A percentile compares a stretch with the other conserved stretches of the same genome.
phyloP scores from a whole-genome alignment of 129 eudicot species.

The Escallonia herrerae region DNA sequence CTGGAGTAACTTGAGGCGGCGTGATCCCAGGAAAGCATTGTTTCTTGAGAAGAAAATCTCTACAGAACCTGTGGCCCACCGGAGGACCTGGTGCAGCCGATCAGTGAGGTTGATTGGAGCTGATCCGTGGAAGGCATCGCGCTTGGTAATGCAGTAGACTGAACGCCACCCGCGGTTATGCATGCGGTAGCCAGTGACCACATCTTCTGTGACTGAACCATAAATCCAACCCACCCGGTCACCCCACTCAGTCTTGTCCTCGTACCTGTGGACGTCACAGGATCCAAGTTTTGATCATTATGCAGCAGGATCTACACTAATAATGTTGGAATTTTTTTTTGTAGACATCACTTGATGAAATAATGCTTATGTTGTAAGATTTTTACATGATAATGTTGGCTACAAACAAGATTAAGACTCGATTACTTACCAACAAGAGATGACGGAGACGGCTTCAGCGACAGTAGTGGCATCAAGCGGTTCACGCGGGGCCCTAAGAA shows the following conservation, averaged over 20 bases:
- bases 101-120: constrained; percentile 63
- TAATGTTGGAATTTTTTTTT: too few relatives aligned
- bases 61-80: constrained; percentile 65
- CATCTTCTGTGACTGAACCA: constrained; percentile 66
- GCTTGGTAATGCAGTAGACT: constrained; percentile 45
- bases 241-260: constrained; percentile 70
- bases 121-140: constrained; percentile 56
- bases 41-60: constrained; percentile 59
- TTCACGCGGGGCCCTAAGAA: constrained; percentile 47
- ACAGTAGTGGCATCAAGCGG: constrained; percentile 82
- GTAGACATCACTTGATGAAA: too few relatives aligned
- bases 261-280: constrained; percentile 25
- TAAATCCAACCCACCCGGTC: constrained; percentile 68
- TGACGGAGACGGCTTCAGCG: constrained; percentile 86
- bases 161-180: constrained; percentile 73
- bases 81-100: constrained; percentile 54
- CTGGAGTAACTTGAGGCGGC: constrained; percentile 14
- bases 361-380: too few relatives aligned
- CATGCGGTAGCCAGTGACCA: constrained; percentile 64
- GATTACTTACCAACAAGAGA: constrained; percentile 68
- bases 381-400: background rate
- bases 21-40: constrained; percentile 36
- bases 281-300: background rate
- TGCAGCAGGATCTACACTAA: too few relatives aligned
- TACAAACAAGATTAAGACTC: background rate